Conservation (phyloP, 2,329 filamentous ascomycete species). For the Metarhizium album region DNA sequence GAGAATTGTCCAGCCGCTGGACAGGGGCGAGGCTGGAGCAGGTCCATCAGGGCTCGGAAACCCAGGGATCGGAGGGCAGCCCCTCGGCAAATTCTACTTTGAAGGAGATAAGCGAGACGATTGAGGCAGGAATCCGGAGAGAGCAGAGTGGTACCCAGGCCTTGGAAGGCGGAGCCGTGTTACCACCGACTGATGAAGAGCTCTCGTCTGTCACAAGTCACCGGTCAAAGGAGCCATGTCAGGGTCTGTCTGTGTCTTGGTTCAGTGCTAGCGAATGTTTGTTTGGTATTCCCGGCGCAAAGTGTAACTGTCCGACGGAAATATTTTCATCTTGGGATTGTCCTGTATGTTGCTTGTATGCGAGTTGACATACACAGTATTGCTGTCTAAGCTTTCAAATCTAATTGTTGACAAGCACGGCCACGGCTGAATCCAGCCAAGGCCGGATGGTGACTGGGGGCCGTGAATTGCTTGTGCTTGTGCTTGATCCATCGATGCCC, state of each 20-base stretch:
- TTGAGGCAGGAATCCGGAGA: background rate
- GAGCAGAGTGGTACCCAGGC: background rate
- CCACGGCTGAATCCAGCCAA: no score
- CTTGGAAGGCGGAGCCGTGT: background rate
- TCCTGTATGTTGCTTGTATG: background rate
- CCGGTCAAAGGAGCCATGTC: background rate
- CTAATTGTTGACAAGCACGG: background rate
- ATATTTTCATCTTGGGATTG: background rate
- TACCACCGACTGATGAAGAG: background rate
- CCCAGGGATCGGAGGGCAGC: conserved; percentile 32
- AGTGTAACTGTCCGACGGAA: background rate
- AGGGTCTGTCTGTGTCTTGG: background rate
- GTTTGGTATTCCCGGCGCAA: background rate
- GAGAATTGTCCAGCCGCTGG: conserved; percentile 49
- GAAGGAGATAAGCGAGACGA: conserved; percentile 33
- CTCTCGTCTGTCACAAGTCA: background rate
- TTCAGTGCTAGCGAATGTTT: background rate
- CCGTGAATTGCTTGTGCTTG: background rate
- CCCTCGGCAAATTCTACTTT: conserved; percentile 50
- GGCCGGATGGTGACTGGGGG: no score
- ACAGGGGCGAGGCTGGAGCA: conserved; percentile 34
- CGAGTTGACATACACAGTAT: background rate
- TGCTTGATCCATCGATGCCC: background rate
- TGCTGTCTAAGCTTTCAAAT: background rate
- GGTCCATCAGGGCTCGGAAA: conserved; percentile 30